Percentiles rank a stretch among this genome's conserved stretches.
Evolutionary conservation across 805 yeast genomes (phyloP).

Genomic region (Candida endomychidarum): DNA sequence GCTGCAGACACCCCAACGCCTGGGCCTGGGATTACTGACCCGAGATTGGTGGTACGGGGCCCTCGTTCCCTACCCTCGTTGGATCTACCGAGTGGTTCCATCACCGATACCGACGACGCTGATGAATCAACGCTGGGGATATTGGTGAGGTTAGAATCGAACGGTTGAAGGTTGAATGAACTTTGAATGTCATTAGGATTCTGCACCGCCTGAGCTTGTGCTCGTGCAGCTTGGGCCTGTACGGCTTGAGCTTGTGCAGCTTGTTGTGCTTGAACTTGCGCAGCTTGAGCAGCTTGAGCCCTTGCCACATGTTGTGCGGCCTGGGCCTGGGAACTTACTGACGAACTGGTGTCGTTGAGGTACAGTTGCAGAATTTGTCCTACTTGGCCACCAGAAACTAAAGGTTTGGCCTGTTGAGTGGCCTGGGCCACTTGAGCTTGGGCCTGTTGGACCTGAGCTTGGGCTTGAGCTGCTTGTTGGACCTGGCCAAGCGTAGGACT

Average conservation of each 20-base stretch:
- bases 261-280: slow-evolving; percentile 9
- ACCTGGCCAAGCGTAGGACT: slow-evolving; percentile 3
- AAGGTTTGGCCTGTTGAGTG: not conserved
- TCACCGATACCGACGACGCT: slow-evolving; percentile 10
- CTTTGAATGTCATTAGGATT: not conserved
- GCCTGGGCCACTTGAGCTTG: slow-evolving; percentile 9
- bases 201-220: slow-evolving; percentile 3
- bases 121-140: slow-evolving; percentile 13
- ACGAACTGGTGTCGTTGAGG: too few relatives aligned
- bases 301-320: not conserved
- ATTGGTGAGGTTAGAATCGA: not conserved
- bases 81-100: slow-evolving; percentile 13
- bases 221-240: slow-evolving; percentile 1
- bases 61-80: not conserved
- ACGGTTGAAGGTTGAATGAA: slow-evolving; percentile 4
- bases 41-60: not conserved
- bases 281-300: not conserved
- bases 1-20: not conserved
- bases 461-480: slow-evolving; percentile 4
- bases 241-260: slow-evolving; percentile 4
- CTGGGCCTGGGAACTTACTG: slow-evolving; percentile 1
- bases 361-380: too few relatives aligned
- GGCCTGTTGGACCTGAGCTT: slow-evolving; percentile 8
- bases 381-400: too few relatives aligned
- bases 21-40: slow-evolving; percentile 1